phyloP scores from a whole-genome alignment of 176 grass and related monocot species.

The Aechmea fasciata region DNA sequence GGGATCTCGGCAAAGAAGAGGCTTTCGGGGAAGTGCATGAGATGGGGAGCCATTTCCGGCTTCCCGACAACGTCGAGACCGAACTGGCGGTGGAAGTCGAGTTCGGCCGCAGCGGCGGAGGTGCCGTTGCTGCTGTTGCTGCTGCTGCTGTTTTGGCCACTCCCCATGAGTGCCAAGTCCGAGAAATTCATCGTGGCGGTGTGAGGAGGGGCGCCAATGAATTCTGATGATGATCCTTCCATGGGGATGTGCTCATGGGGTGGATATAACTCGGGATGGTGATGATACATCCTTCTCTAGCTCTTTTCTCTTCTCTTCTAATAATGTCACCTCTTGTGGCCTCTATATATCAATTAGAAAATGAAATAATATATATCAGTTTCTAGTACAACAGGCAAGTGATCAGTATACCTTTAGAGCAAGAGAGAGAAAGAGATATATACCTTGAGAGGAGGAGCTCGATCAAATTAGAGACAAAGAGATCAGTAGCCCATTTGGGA shows the following conservation, averaged over 20 bases:
- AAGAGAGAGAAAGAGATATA: no score
- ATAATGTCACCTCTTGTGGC: no score
- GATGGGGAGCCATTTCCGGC: constrained; percentile 20
- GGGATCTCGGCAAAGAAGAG: neutral
- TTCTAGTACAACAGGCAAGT: no score
- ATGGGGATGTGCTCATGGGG: constrained; percentile 14
- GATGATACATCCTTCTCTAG: constrained; percentile 34
- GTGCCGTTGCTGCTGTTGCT: neutral
- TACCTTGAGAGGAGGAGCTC: no score
- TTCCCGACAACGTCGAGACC: constrained; percentile 7
- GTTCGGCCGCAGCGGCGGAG: neutral
- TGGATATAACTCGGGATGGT: constrained; percentile 41
- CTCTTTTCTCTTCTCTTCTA: neutral
- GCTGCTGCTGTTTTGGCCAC: no score
- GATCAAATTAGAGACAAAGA: neutral
- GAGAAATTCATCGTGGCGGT: neutral
- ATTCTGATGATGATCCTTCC: constrained; percentile 13
- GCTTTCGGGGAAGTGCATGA: constrained; percentile 17
- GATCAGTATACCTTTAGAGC: no score
- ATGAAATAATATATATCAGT: no score
- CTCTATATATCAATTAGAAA: no score
- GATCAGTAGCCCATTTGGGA: neutral
- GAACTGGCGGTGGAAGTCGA: constrained; percentile 40
- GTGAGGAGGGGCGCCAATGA: constrained; percentile 25
- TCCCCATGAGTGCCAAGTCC: no score